A percentile compares a stretch with the other conserved stretches of the same genome.
Conservation (phyloP, 2,329 filamentous ascomycete genomes). For the Fusarium nygamai region DNA sequence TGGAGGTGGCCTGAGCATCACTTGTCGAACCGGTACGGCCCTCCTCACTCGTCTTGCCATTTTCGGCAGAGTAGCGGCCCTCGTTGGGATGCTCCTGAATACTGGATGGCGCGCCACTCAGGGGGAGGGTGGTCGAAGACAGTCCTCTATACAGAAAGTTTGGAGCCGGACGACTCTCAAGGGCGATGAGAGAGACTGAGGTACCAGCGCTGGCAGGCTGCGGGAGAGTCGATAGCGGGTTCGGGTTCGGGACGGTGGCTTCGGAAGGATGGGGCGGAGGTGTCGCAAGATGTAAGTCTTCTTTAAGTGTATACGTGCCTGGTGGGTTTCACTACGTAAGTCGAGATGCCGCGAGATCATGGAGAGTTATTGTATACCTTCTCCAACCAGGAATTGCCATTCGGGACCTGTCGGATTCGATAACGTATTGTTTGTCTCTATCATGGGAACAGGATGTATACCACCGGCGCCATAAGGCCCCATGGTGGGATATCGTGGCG, state of each 20-base stretch:
- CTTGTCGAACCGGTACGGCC: constrained; percentile 63
- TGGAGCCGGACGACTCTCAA: constrained; percentile 69
- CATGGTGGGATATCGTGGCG: constrained; percentile 81
- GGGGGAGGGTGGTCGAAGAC: constrained; percentile 60
- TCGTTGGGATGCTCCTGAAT: constrained; percentile 72
- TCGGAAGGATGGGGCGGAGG: constrained; percentile 96
- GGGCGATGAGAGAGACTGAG: constrained; percentile 79
- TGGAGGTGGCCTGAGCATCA: constrained; percentile 55
- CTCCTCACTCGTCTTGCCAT: constrained; percentile 66
- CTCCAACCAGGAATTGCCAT: constrained; percentile 90
- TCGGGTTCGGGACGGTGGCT: constrained; percentile 84
- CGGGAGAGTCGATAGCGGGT: constrained; percentile 87
- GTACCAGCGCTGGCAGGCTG: constrained; percentile 87
- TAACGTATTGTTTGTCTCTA: constrained; percentile 94
- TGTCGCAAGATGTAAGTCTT: constrained; percentile 91
- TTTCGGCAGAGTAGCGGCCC: constrained; percentile 68
- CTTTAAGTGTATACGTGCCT: constrained; percentile 91
- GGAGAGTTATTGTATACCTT: constrained; percentile 66
- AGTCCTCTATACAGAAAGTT: constrained; percentile 65
- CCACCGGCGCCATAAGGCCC: constrained; percentile 76
- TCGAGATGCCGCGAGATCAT: background rate
- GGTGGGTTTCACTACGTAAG: constrained; percentile 33
- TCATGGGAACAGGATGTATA: constrained; percentile 75
- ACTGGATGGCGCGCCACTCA: constrained; percentile 56
- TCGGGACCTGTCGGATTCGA: constrained; percentile 83